Percentiles rank a stretch among this genome's conserved stretches.
These are phyloP conservation scores for Penicillium thymicola DNA, from an alignment of 2,329 filamentous ascomycete species.

Conservation along the genomic window DNA sequence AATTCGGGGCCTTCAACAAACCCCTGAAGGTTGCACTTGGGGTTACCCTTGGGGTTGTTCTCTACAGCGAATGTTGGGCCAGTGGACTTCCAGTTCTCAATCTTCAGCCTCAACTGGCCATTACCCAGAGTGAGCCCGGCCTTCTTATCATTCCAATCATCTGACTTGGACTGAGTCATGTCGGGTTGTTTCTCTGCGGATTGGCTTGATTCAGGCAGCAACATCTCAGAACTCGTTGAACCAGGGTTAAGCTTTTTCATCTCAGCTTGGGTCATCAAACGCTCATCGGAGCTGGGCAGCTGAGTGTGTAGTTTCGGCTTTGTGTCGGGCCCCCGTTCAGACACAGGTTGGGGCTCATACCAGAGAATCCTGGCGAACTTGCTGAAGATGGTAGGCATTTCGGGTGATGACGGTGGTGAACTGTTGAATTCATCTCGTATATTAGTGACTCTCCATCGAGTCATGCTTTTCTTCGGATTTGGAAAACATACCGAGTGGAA, in stretches of 20 bases:
- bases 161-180: background rate
- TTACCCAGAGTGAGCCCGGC: background rate
- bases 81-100: background rate
- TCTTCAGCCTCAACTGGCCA: background rate
- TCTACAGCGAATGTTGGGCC: background rate
- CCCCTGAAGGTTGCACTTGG: background rate
- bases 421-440: background rate
- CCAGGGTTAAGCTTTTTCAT: background rate
- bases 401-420: background rate
- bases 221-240: too few relatives aligned
- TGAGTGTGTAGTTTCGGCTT: background rate
- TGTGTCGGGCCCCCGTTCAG: background rate
- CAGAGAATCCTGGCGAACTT: background rate
- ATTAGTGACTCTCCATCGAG: background rate
- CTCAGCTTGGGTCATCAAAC: too few relatives aligned
- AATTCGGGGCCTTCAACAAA: background rate
- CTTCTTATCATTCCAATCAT: background rate
- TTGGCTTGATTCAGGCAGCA: background rate
- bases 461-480: background rate
- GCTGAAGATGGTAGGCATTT: slow-evolving; percentile 1
- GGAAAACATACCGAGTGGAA: background rate
- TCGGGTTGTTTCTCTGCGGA: background rate
- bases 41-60: background rate
- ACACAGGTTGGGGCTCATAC: background rate
- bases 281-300: background rate